Evolutionary conservation across 2,329 filamentous ascomycete genomes (phyloP), one percentile per base, ranked within the genome.

Genomic region (Calonectria crousiana): DNA sequence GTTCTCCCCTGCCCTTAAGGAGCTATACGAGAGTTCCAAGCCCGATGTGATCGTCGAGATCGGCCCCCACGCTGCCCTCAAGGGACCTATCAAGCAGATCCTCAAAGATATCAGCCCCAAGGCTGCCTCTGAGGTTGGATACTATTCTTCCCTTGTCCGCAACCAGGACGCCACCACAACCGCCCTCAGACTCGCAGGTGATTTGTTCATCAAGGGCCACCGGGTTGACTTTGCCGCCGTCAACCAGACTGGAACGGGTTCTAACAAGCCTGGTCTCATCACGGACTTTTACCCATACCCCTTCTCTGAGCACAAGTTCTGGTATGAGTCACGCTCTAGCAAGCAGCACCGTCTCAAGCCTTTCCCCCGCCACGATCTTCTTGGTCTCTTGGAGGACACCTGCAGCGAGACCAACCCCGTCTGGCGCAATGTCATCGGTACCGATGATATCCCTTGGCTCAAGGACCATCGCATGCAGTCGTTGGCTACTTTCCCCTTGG

Each of bases 401-500:
- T 88, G 84, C 18, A 88, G 82, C 62, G 86, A 87, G 13, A 75
- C 86, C 3, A 86, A 89, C 77, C 87, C 87, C 0, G 86, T 83
- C 0, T 90, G 89, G 89, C 84, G 88, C 47, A 89, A 88, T 72
- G 84, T 87, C 30, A 78, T 90, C 36, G 84, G 84, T 14, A 76
- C 87, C 1, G 87, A 89, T 49, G 87, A 90, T 71, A 78, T 89
- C 0, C 89, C 92, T 1, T 93, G 92, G 85, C 84, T 91, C 8
- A 86, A 89, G 56, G 89, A 92, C 76, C 91, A 92, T 82, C 84
- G 84, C 70, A 89, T 93, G 81, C 90, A 92, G 77, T 89, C 87
- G 14, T 81, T 90, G 36, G 87, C 86, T 3, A 87, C 91, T 41
- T 92, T 90, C 79, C 90, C 91, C 34, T 85, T 90, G 44, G 86